These are phyloP conservation scores for Chlamydomonas sphaeroides DNA, from an alignment of 139 green algal genomes.

Conservation along the genomic window DNA sequence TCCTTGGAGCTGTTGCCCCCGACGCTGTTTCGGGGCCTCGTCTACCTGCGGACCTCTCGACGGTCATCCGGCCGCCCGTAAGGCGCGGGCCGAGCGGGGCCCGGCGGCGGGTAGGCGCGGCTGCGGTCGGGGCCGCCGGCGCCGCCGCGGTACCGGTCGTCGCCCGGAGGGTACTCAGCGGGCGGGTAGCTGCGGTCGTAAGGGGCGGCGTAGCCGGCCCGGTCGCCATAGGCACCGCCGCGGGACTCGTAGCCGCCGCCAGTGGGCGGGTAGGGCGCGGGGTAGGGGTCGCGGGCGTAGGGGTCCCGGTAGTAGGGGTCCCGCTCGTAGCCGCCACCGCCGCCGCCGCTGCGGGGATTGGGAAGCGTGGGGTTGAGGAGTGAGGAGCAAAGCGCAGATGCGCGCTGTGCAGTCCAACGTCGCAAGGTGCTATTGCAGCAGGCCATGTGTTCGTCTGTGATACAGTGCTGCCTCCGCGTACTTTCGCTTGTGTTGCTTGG, in stretches of 20 bases:
- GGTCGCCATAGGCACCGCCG: background rate
- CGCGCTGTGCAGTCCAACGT: too few species aligned
- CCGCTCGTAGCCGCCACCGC: constrained; percentile 25
- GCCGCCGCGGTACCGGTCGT: constrained; percentile 14
- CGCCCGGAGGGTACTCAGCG: constrained; percentile 22
- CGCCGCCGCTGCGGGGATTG: too few species aligned
- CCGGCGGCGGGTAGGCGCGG: constrained; percentile 9
- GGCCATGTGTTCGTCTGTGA: too few species aligned
- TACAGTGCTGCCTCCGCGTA: too few species aligned
- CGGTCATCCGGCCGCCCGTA: constrained; percentile 32
- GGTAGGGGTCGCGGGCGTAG: constrained; percentile 38
- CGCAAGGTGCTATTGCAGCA: too few species aligned
- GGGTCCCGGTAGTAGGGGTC: constrained; percentile 44
- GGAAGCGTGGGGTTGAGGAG: too few species aligned
- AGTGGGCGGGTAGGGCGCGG: background rate
- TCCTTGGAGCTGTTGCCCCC: too few species aligned
- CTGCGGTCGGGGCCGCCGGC: constrained; percentile 32
- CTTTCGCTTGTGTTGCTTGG: too few species aligned
- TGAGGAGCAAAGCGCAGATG: too few species aligned
- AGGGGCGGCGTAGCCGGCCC: background rate
- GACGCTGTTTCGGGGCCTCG: too few species aligned
- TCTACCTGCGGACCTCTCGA: constrained; percentile 36
- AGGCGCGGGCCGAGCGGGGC: background rate
- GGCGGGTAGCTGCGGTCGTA: constrained; percentile 37
- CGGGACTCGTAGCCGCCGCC: constrained; percentile 18